Conservation (phyloP, 2,329 filamentous ascomycete genomes). For the Drechslerella coelobrocha region DNA sequence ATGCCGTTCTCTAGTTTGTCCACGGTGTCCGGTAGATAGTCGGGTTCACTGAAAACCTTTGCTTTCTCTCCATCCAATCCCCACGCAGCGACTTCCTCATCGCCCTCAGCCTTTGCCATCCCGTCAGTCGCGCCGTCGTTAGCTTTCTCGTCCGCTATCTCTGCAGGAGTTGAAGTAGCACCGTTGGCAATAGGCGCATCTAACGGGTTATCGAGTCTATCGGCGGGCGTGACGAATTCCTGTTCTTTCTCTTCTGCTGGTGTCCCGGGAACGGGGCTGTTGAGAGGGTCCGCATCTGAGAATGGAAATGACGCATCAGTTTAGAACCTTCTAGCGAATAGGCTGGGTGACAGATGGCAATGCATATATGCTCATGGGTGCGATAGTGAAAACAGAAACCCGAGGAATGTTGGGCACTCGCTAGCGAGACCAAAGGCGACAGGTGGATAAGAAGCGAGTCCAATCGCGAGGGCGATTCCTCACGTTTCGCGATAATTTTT, state of each 20-base stretch:
- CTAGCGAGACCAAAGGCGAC: constrained; percentile 18
- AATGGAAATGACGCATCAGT: constrained; percentile 38
- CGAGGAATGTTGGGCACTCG: constrained; percentile 32
- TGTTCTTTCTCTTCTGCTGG: constrained; percentile 31
- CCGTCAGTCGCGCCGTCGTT: constrained; percentile 17
- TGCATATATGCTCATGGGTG: constrained; percentile 35
- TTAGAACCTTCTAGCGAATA: constrained; percentile 30
- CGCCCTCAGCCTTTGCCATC: constrained; percentile 47
- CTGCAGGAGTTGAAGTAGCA: constrained; percentile 25
- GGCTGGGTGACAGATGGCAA: constrained; percentile 46
- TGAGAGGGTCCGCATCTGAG: constrained; percentile 40
- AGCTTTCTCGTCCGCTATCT: constrained; percentile 21
- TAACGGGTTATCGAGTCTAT: constrained; percentile 45
- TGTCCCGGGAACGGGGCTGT: constrained; percentile 31
- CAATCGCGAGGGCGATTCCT: not conserved
- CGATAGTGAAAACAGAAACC: constrained; percentile 12
- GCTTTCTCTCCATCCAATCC: constrained; percentile 36
- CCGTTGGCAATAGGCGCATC: constrained; percentile 39
- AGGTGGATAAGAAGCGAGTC: constrained; percentile 11
- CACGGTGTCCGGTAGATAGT: constrained; percentile 29
- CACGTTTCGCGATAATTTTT: constrained; percentile 4
- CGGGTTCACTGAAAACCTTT: constrained; percentile 34
- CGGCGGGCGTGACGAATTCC: constrained; percentile 40
- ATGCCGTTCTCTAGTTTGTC: constrained; percentile 38
- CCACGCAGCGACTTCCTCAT: constrained; percentile 38